Base-by-base conservation (phyloP, 2,329 filamentous ascomycete genomes). In the Colletotrichum brevisporum region DNA sequence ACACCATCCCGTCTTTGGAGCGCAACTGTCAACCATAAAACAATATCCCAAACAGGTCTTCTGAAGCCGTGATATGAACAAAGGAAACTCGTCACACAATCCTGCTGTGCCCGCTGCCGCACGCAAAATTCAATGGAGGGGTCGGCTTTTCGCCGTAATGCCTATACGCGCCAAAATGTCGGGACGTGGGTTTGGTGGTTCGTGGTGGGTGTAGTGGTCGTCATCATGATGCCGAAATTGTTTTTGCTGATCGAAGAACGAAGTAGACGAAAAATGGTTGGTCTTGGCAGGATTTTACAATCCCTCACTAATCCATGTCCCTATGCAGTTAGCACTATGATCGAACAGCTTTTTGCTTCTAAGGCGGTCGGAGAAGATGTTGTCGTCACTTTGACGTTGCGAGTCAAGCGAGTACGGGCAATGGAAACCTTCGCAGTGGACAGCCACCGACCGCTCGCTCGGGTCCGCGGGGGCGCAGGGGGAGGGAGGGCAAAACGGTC, bases 291-390 rank as follows among this genome's bases (percentile, higher is more conserved):
- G 55, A 60, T 12, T 12, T 59, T 18, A 62, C 10, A 58, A 18
- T n/a, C 43, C 56, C 63, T 70, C 67, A 48, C 63, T 70, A 70
- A 53, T 68, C 64, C 67, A 70, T 70, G 63, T 70, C 67, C 24
- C 67, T 70, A 47, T 54, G 31, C 45, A 63, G 56, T 70, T 63
- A 70, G 63, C 67, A 18, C 41, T 70, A 47, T 48, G 63, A 55
- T 45, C 55, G 3, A 55, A 9, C 4, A 6, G n/a, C 31, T 21
- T 18, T 24, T 24, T 24, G 21, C 21, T 24, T 24, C 21, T 36
- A 58, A 58, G 6, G 47, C 2, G 6, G 16, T 9, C 13, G 9
- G 18, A 36, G 27, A 15, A 24, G 12, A 10, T 15, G 13, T 36
- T 50, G 56, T 59, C 56, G 36, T 45, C 57, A 60, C 18, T 8